Evolutionary conservation across 192 early-diverging fungal species (phyloP), one percentile per base, ranked within the genome.

Genomic region (Geranomyces michiganensis): DNA sequence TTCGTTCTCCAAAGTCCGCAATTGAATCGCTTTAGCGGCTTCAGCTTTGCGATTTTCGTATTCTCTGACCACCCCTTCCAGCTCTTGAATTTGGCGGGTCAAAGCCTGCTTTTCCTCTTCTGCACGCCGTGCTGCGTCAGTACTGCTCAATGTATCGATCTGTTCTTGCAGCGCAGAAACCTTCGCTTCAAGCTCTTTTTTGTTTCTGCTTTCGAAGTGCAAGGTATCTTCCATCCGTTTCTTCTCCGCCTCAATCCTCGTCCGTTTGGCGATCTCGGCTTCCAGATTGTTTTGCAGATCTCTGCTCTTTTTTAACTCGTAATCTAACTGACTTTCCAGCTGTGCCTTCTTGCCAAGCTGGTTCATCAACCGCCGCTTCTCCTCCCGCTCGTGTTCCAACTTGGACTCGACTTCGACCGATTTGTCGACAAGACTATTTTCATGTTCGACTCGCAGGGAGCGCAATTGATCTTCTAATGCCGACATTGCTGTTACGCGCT

Each of bases 401-500:
- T 47, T 21, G 15, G 48, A 56, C 33, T 73, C 72, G 15, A 67
- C 53, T 32, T 65, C 30, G 56, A 49, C 22, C 8, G 44, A 12
- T 12, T 17, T 56, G 26, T 24, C 36, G 43, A 65, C 48, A 22
- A 36, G 63, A 10, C 48, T 53, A 10, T 44, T 13, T 27, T 65
- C 30, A 9, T 27, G 27, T 19, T 73, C 65, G 12, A 73, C 19
- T 15, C 14, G 22, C 53, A 67, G 6, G 17, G 15, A 58, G 19
- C 65, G 63, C 8, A 73, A 36, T 44, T 73, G 21, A 0, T 56
- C 65, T 67, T 73, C 72, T 14, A 73, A 41, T n/a, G 45, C 14
- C 0, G 72, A 73, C 30, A 73, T 67, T 4, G 63, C 17, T 29
- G 21, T 67, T 12, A 73, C 48, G 22, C 72, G 72, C 43, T 65